A percentile compares a stretch with the other conserved stretches of the same genome.
Conservation (phyloP, 208 protist genomes). For the Acanthamoeba healyi region DNA sequence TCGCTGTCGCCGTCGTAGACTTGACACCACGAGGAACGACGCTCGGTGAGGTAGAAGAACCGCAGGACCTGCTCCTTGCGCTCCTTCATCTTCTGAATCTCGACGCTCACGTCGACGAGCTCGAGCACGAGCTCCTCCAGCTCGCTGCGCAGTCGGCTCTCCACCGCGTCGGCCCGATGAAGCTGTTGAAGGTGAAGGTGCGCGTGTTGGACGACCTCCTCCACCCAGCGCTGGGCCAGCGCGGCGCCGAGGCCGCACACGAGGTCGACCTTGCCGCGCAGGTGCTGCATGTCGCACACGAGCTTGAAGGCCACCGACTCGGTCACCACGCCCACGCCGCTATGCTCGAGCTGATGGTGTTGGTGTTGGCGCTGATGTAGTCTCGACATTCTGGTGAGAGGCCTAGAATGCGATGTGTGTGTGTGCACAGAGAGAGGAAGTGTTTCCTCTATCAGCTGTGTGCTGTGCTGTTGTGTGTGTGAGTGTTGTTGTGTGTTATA, state of each 20-base stretch:
- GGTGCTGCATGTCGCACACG: constrained; percentile 51
- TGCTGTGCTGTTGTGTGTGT: neutral
- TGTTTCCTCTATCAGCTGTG: too few relatives aligned
- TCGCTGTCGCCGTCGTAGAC: neutral
- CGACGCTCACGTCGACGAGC: constrained; percentile 14
- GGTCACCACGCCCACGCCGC: neutral
- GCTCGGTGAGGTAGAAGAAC: constrained; percentile 27
- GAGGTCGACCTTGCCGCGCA: constrained; percentile 28
- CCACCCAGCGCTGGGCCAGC: constrained; percentile 18
- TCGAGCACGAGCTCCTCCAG: constrained; percentile 11
- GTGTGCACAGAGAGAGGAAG: neutral
- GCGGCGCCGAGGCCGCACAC: neutral
- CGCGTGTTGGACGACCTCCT: neutral
- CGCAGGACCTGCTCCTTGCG: neutral
- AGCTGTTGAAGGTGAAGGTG: neutral
- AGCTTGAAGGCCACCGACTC: constrained; percentile 48
- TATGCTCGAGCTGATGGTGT: neutral
- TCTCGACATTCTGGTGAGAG: neutral
- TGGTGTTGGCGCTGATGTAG: neutral
- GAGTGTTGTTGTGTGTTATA: neutral
- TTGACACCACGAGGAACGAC: neutral
- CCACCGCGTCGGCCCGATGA: neutral
- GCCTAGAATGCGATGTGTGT: neutral
- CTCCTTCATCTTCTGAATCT: constrained; percentile 6
- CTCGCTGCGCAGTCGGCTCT: neutral